Evolutionary conservation across 108 stramenopile genomes (phyloP), one percentile per base, ranked within the genome.

Genomic region (Discostella pseudostelligera): DNA sequence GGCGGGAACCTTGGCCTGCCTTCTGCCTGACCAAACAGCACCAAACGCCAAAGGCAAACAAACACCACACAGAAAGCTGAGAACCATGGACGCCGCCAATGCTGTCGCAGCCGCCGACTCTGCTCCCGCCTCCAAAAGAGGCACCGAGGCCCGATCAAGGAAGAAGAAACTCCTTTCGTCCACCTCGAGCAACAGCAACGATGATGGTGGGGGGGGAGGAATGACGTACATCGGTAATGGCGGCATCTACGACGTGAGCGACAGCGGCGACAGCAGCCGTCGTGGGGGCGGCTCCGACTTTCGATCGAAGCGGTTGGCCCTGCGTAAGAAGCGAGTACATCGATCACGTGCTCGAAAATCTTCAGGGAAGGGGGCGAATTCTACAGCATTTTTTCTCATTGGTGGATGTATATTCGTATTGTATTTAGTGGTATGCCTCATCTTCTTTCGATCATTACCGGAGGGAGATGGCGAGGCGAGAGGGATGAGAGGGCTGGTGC

Each of bases 61-160:
- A n/a, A n/a, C n/a, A n/a, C n/a, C n/a, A n/a, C n/a, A n/a, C n/a
- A n/a, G n/a, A n/a, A n/a, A n/a, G n/a, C n/a, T n/a, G n/a, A n/a
- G n/a, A n/a, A n/a, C n/a, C n/a, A n/a, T n/a, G n/a, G n/a, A n/a
- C n/a, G n/a, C 28, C 43, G 26, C 32, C 26, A 5, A 46, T 48
- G 17, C 45, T 16, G 49, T 39, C 22, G 14, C 17, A 10, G 32
- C 37, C 22, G 14, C 17, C 19, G 32, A 32, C 3, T 3, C 37
- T 24, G 14, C n/a, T 9, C 5, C 40, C 35, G n/a, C n/a, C 28
- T 28, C 29, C 10, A 43, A 37, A 19, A 47, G 57, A 37, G 63
- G 71, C 37, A 62, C 25, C 49, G 63, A 72, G 16, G 60, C 75
- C 20, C 67, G 75, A 26, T 69, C 75, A 24, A 56, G 75, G 40